Evolutionary conservation across 805 yeast species (phyloP).

Genomic region (Wickerhamomyces queroliae): DNA sequence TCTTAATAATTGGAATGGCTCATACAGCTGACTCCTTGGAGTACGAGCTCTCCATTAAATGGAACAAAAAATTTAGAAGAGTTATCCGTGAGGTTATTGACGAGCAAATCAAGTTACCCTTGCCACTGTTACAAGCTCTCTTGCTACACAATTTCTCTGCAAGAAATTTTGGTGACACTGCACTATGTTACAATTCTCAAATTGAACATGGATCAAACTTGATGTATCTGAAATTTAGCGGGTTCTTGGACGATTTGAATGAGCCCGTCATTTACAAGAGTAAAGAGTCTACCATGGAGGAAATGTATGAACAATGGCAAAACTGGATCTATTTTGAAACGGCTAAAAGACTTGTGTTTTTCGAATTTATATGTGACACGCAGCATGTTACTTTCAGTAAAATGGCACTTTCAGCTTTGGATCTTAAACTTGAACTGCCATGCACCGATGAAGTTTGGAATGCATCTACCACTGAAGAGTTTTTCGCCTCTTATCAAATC

Average conservation of each 20-base stretch:
- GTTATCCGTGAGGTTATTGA: neutral
- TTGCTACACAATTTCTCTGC: neutral
- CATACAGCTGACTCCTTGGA: neutral
- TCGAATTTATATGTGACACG: slow-evolving; percentile 36
- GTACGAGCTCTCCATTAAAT: neutral
- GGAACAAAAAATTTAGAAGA: neutral
- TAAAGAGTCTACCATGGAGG: neutral
- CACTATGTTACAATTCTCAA: neutral
- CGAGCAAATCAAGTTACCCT: neutral
- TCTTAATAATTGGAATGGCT: neutral
- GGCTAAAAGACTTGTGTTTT: slow-evolving; percentile 35
- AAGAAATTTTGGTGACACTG: neutral
- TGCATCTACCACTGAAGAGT: slow-evolving; percentile 21
- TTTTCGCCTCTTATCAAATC: slow-evolving; percentile 19
- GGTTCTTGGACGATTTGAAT: neutral
- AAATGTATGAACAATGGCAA: slow-evolving; percentile 27
- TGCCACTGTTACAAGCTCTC: neutral
- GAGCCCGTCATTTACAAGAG: neutral
- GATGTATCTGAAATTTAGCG: neutral
- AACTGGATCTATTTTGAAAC: slow-evolving; percentile 42
- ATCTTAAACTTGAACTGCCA: slow-evolving; percentile 38
- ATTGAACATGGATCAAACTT: slow-evolving; percentile 1
- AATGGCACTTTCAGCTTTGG: slow-evolving; percentile 34
- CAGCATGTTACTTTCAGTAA: slow-evolving; percentile 31
- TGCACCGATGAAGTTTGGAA: slow-evolving; percentile 40